A percentile compares a stretch with the other conserved stretches of the same genome.
Conservation (phyloP, 495 filamentous ascomycete genomes). For the Aspergillus asperescens region DNA sequence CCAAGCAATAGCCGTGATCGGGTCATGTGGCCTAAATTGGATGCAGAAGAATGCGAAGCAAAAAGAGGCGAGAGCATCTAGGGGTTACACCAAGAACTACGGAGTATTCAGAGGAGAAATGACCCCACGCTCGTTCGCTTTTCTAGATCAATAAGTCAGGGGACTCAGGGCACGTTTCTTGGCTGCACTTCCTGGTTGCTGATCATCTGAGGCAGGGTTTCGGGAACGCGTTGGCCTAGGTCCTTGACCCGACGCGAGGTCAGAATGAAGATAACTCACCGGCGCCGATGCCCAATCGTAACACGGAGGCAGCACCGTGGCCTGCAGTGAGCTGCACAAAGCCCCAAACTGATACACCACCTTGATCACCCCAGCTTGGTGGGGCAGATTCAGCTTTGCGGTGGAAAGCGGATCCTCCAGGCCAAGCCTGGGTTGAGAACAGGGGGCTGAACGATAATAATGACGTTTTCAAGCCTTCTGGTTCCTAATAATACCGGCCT, state of each 20-base stretch:
- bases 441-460: conserved; percentile 15
- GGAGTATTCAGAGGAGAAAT: conserved; percentile 1
- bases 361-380: background rate
- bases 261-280: conserved; percentile 2
- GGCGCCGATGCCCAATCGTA: conserved; percentile 1
- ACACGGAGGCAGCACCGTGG: background rate
- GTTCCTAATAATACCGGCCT: conserved; percentile 10
- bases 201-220: conserved; percentile 38
- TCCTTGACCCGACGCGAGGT: conserved; percentile 19
- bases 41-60: conserved; percentile 8
- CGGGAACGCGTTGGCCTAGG: conserved; percentile 27
- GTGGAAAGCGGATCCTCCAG: conserved; percentile 6
- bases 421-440: conserved; percentile 19
- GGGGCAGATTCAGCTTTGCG: conserved; percentile 3
- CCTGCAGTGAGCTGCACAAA: no score
- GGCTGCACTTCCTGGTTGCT: conserved; percentile 32
- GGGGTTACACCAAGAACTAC: conserved; percentile 9
- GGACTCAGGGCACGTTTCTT: conserved; percentile 23
- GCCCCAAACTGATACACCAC: conserved; percentile 6
- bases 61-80: conserved; percentile 2
- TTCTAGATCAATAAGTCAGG: conserved; percentile 20
- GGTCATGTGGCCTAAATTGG: conserved; percentile 11
- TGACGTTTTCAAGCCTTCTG: conserved; percentile 20
- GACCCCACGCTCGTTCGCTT: background rate
- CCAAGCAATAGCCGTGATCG: conserved; percentile 8